A percentile compares a stretch with the other conserved stretches of the same genome.
These are phyloP conservation scores for Actinomucor elegans DNA, from an alignment of 371 early-diverging fungal species.

Conservation along the genomic window DNA sequence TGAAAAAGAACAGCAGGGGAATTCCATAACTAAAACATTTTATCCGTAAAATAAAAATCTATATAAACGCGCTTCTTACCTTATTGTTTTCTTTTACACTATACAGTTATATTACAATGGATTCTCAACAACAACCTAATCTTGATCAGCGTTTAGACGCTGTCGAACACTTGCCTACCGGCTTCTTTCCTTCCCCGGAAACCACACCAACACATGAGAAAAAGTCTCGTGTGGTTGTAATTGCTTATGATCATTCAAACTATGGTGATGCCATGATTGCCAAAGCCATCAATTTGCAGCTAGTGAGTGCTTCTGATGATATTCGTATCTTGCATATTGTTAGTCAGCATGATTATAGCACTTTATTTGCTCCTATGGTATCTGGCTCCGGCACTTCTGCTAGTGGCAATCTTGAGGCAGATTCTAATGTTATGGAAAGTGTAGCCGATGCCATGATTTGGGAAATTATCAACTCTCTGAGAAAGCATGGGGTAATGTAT, in stretches of 20 bases:
- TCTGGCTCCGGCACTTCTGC: neutral
- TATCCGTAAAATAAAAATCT: too few species aligned
- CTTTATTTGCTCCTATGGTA: constrained; percentile 15
- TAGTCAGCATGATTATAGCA: constrained; percentile 19
- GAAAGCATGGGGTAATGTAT: constrained; percentile 28
- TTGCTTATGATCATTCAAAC: constrained; percentile 39
- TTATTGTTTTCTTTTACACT: neutral
- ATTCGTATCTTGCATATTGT: constrained; percentile 29
- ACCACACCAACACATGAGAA: neutral
- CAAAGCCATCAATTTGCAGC: constrained; percentile 21
- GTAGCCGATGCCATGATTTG: constrained; percentile 17
- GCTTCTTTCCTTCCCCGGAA: constrained; percentile 16
- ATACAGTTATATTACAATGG: neutral
- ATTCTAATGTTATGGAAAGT: neutral
- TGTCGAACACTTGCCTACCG: constrained; percentile 1
- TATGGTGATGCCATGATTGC: constrained; percentile 35
- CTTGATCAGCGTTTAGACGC: constrained; percentile 3
- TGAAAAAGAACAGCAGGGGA: too few species aligned
- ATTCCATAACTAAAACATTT: too few species aligned
- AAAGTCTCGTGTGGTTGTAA: constrained; percentile 13
- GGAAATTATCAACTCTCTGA: constrained; percentile 20
- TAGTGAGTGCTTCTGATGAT: constrained; percentile 26
- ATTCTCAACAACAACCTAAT: neutral
- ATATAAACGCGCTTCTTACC: too few species aligned
- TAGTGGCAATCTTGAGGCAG: neutral